Conservation (phyloP, 768 basidiomycete species). For the Dioszegia aurantiaca region DNA sequence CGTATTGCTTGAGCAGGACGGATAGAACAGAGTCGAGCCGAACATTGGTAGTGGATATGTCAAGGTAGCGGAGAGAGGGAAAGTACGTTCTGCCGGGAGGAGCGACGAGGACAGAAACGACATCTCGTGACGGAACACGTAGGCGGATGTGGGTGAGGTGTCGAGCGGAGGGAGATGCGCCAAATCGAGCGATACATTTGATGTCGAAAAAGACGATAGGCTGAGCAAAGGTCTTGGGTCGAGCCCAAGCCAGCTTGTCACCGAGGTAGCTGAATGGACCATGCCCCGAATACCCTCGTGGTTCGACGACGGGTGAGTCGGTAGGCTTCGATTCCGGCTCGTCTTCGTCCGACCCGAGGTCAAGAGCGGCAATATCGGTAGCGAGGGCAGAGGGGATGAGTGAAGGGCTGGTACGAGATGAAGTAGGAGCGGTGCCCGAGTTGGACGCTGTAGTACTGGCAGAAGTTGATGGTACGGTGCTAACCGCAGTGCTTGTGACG, state of each 20-base stretch:
- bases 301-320: slow-evolving; percentile 20
- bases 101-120: slow-evolving; percentile 41
- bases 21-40: slow-evolving; percentile 44
- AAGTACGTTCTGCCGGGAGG: slow-evolving; percentile 26
- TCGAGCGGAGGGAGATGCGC: slow-evolving; percentile 55
- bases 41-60: slow-evolving; percentile 67
- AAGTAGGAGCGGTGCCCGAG: no score
- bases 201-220: slow-evolving; percentile 76
- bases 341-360: slow-evolving; percentile 32
- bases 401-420: slow-evolving; percentile 4
- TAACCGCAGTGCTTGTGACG: slow-evolving; percentile 13
- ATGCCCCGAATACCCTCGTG: slow-evolving; percentile 43
- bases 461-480: slow-evolving; percentile 8
- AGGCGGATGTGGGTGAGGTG: slow-evolving; percentile 63
- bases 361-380: slow-evolving; percentile 37
- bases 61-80: slow-evolving; percentile 57
- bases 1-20: slow-evolving; percentile 59
- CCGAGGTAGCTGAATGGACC: slow-evolving; percentile 51
- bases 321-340: slow-evolving; percentile 13
- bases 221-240: slow-evolving; percentile 61
- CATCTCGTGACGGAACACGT: slow-evolving; percentile 63
- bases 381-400: slow-evolving; percentile 6
- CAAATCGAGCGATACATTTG: slow-evolving; percentile 60
- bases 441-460: no score
- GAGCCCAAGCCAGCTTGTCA: slow-evolving; percentile 38